Evolutionary conservation across 2,329 filamentous ascomycete genomes (phyloP).

Genomic region (Phyllosticta capitalensis): DNA sequence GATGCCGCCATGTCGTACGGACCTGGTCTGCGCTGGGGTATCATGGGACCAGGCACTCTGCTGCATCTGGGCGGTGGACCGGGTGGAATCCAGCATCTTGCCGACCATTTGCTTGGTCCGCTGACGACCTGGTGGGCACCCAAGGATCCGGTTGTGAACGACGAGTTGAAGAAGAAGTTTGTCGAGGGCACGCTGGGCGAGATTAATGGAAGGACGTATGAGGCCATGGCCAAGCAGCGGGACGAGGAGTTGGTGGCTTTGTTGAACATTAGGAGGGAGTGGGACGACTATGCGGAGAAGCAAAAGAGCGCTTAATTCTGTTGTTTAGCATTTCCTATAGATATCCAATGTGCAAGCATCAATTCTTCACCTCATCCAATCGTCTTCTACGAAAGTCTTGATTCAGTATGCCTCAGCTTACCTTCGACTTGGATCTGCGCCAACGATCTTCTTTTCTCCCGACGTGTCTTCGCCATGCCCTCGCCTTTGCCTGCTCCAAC

Average conservation of each 20-base stretch:
- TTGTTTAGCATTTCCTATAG: background rate
- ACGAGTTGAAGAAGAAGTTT: slow-evolving; percentile 15
- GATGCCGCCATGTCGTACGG: slow-evolving; percentile 16
- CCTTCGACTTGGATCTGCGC: background rate
- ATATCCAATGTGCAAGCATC: background rate
- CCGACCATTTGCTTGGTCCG: slow-evolving; percentile 14
- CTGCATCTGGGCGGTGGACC: slow-evolving; percentile 16
- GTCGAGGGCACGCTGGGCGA: slow-evolving; percentile 13
- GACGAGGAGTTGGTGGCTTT: slow-evolving; percentile 15
- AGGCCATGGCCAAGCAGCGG: slow-evolving; percentile 13
- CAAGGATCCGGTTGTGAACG: slow-evolving; percentile 13
- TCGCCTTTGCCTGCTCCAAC: background rate
- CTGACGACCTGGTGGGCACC: slow-evolving; percentile 16
- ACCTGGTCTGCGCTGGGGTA: slow-evolving; percentile 15
- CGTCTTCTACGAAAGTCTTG: background rate
- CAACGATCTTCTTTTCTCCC: background rate
- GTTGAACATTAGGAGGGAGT: slow-evolving; percentile 13
- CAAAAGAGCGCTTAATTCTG: background rate
- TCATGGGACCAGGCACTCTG: slow-evolving; percentile 15
- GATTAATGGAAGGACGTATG: slow-evolving; percentile 11
- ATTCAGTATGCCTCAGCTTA: background rate
- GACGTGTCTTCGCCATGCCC: background rate
- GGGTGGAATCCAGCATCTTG: slow-evolving; percentile 15
- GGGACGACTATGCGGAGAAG: slow-evolving; percentile 12
- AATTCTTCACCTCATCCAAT: background rate